Conservation (phyloP, 2,329 filamentous ascomycete genomes). For the Teratosphaeria epicoccoides region DNA sequence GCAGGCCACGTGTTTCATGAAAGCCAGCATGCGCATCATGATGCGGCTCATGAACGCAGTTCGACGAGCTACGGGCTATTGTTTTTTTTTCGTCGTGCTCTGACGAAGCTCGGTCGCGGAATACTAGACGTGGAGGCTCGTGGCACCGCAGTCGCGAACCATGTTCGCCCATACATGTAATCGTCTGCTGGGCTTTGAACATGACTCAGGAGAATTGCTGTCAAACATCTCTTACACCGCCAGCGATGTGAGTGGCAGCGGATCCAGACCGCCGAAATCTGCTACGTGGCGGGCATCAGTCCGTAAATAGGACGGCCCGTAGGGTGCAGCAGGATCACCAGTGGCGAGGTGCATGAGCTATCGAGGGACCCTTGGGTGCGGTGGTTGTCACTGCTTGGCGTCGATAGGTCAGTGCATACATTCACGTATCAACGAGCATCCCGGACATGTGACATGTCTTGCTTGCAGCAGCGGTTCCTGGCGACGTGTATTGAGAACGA, state of each 20-base stretch:
- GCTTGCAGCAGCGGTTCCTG: too few species aligned
- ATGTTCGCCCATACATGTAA: not conserved
- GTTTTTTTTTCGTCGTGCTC: not conserved
- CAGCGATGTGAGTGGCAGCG: not conserved
- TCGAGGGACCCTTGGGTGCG: too few species aligned
- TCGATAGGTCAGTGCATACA: not conserved
- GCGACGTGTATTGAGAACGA: not conserved
- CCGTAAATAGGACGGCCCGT: not conserved
- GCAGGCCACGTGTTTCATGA: not conserved
- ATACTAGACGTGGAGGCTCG: not conserved
- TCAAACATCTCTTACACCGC: not conserved
- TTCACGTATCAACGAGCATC: not conserved
- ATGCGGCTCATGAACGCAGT: not conserved
- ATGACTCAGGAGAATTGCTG: too few species aligned
- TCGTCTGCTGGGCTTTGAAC: not conserved
- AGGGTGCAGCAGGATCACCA: not conserved
- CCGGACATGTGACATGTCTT: too few species aligned
- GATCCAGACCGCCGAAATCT: not conserved
- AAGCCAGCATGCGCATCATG: not conserved
- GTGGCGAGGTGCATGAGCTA: not conserved
- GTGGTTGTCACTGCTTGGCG: not conserved
- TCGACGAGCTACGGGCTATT: not conserved
- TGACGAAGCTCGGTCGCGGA: not conserved
- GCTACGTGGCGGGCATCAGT: not conserved
- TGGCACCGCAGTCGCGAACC: not conserved